phyloP scores from a whole-genome alignment of 768 basidiomycete species.

The Termitomyces sp. region DNA sequence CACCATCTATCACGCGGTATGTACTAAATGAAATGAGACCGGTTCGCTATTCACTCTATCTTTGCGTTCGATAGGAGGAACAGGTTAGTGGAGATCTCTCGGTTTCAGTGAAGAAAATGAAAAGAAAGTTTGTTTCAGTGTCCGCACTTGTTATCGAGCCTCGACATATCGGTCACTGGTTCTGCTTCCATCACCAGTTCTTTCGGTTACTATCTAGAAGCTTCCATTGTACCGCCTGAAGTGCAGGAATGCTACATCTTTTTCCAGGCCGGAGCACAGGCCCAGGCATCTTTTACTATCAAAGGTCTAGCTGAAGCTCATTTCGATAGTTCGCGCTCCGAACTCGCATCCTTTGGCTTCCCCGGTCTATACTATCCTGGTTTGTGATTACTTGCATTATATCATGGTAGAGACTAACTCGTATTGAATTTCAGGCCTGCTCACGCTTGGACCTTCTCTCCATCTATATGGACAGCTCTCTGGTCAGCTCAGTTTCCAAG shows the following conservation, averaged over 20 bases:
- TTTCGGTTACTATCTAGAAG: background rate
- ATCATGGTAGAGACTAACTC: background rate
- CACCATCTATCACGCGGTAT: constrained; percentile 1
- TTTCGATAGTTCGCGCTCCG: background rate
- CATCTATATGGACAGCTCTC: constrained; percentile 1
- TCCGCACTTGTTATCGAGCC: background rate
- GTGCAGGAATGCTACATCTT: constrained; percentile 1
- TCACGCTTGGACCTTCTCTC: constrained; percentile 1
- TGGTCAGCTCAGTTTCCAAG: background rate
- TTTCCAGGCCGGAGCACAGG: background rate
- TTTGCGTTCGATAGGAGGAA: background rate
- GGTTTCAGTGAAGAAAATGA: background rate
- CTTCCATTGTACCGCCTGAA: background rate
- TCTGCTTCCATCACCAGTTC: background rate
- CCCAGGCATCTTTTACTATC: background rate
- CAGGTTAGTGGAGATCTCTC: background rate
- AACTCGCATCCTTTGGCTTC: constrained; percentile 4
- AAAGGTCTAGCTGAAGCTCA: background rate
- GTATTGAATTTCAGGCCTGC: background rate
- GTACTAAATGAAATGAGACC: background rate
- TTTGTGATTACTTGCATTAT: background rate
- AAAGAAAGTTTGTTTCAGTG: background rate
- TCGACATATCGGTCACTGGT: constrained; percentile 1
- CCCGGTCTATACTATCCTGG: constrained; percentile 3
- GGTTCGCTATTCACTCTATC: background rate